Evolutionary conservation across 805 yeast genomes (phyloP).

Genomic region (Pichia deserticola): DNA sequence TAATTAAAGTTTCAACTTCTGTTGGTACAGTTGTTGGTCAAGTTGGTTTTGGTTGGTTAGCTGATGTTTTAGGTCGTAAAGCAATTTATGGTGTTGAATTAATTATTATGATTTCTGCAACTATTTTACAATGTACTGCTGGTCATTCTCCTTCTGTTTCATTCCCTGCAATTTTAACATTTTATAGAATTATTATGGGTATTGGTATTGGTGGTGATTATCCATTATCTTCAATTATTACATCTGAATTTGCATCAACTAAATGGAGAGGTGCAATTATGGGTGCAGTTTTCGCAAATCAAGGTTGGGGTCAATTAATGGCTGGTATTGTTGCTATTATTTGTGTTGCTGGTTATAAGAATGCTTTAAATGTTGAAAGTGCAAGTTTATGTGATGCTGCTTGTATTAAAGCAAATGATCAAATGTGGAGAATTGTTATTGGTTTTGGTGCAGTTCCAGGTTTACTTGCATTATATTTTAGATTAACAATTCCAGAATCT

Average conservation of each 20-base stretch:
- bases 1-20: conserved; percentile 81
- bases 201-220: conserved; percentile 98
- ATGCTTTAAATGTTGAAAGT: conserved; percentile 45
- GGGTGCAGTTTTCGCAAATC: conserved; percentile 95
- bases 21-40: conserved; percentile 94
- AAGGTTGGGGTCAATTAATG: conserved; percentile 90
- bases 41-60: conserved; percentile 72
- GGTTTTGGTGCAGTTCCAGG: conserved; percentile 94
- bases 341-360: conserved; percentile 71
- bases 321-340: conserved; percentile 81
- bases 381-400: conserved; percentile 54
- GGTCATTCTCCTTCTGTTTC: conserved; percentile 67
- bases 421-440: conserved; percentile 88
- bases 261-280: conserved; percentile 98
- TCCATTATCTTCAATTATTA: conserved; percentile 87
- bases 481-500: conserved; percentile 91
- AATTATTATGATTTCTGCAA: conserved; percentile 75
- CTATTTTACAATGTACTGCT: conserved; percentile 66
- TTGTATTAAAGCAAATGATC: conserved; percentile 78
- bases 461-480: conserved; percentile 72
- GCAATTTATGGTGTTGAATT: conserved; percentile 81
- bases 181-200: conserved; percentile 84
- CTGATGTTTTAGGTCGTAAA: conserved; percentile 81
- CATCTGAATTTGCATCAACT: conserved; percentile 88
- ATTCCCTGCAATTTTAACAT: conserved; percentile 66